Evolutionary conservation across 2,329 filamentous ascomycete species (phyloP).

Genomic region (Aschersonia sp.): DNA sequence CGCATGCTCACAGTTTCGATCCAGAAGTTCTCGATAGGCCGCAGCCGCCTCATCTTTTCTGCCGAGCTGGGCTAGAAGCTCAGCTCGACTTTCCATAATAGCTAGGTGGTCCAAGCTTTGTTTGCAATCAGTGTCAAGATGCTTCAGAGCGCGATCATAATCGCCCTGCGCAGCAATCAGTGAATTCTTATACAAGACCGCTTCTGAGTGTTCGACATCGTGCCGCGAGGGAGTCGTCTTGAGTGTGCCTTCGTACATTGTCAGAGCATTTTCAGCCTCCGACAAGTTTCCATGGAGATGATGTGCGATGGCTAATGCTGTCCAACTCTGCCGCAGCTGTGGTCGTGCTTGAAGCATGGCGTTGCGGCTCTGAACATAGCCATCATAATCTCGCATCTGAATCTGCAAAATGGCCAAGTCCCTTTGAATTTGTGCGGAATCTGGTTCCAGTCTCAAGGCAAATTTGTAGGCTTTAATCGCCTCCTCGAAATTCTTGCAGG

Average conservation of each 20-base stretch:
- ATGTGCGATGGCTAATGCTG: slow-evolving; percentile 84
- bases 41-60: slow-evolving; percentile 66
- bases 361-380: slow-evolving; percentile 79
- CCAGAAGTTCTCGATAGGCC: slow-evolving; percentile 67
- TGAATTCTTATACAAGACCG: slow-evolving; percentile 84
- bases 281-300: slow-evolving; percentile 75
- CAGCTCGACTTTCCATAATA: slow-evolving; percentile 71
- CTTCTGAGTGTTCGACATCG: slow-evolving; percentile 89
- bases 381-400: slow-evolving; percentile 90
- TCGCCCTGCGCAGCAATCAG: slow-evolving; percentile 88
- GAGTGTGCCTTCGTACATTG: slow-evolving; percentile 83
- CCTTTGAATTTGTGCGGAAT: slow-evolving; percentile 82
- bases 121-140: slow-evolving; percentile 67
- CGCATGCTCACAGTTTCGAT: slow-evolving; percentile 78
- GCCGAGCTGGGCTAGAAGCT: slow-evolving; percentile 67
- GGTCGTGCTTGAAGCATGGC: slow-evolving; percentile 79
- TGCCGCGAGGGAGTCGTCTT: slow-evolving; percentile 62
- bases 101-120: slow-evolving; percentile 70
- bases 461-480: slow-evolving; percentile 99
- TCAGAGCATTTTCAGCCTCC: slow-evolving; percentile 82
- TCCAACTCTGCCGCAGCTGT: slow-evolving; percentile 84
- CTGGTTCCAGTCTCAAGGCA: slow-evolving; percentile 83
- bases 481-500: slow-evolving; percentile 95
- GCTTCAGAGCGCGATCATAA: slow-evolving; percentile 67
- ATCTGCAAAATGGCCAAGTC: slow-evolving; percentile 87